phyloP scores from a whole-genome alignment of 2,329 filamentous ascomycete species.

The Atkinsonella texensis region DNA sequence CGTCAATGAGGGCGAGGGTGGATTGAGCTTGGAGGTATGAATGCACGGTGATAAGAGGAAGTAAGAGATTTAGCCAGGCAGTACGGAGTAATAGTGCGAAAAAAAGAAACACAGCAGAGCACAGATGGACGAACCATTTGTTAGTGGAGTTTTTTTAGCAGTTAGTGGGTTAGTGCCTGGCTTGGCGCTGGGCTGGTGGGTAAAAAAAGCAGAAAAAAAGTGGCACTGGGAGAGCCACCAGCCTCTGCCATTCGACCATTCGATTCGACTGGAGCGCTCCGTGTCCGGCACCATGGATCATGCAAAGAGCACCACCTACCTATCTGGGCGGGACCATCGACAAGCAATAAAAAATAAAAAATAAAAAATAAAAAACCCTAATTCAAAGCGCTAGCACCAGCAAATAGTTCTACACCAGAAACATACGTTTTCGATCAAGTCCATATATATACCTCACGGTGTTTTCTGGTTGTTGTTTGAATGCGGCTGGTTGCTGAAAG shows the following conservation, averaged over 20 bases:
- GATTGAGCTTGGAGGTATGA: not conserved
- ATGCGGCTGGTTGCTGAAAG: not conserved
- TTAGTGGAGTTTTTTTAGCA: not conserved
- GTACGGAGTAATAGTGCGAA: not conserved
- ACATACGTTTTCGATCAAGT: not conserved
- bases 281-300: not conserved
- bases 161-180: not conserved
- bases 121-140: not conserved
- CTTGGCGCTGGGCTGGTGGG: not conserved
- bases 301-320: not conserved
- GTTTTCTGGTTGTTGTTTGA: not conserved
- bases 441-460: not conserved
- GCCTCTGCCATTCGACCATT: no score
- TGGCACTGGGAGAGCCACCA: no score
- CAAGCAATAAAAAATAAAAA: not conserved
- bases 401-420: not conserved
- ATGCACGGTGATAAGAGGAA: not conserved
- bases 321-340: not conserved
- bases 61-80: constrained; percentile 4
- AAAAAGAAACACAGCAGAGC: not conserved
- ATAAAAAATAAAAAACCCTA: no score
- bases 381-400: not conserved
- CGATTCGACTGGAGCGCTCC: not conserved
- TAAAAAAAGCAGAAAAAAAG: not conserved
- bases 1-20: constrained; percentile 1